These are phyloP conservation scores for Fraxinus xanthoxyloides DNA, from an alignment of 305 asterid species.

Conservation along the genomic window DNA sequence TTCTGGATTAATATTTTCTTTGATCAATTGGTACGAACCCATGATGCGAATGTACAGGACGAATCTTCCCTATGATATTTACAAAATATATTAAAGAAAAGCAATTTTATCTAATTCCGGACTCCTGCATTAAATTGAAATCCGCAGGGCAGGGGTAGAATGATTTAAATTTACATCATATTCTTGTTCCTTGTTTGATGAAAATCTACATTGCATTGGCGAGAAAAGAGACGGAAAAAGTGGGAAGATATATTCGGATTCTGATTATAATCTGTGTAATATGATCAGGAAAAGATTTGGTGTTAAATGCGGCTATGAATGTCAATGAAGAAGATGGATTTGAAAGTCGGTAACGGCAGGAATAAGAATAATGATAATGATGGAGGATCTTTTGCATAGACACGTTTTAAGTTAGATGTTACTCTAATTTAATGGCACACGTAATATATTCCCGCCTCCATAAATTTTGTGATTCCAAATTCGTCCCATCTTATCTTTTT, in stretches of 20 bases:
- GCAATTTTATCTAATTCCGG: neutral
- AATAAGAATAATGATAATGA: neutral
- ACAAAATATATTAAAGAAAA: neutral
- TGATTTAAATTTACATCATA: neutral
- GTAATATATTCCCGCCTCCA: neutral
- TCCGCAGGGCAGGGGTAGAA: neutral
- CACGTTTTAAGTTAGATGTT: neutral
- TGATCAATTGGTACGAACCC: constrained; percentile 24
- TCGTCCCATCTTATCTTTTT: neutral
- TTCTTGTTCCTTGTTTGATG: neutral
- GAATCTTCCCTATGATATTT: neutral
- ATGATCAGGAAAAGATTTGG: neutral
- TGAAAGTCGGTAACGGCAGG: neutral
- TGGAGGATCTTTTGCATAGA: neutral
- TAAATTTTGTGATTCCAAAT: neutral
- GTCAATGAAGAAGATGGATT: neutral
- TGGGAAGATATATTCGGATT: neutral
- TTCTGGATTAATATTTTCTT: constrained; percentile 16
- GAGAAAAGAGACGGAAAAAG: neutral
- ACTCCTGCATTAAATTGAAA: neutral
- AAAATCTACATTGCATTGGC: neutral
- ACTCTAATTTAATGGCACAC: neutral
- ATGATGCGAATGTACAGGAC: neutral
- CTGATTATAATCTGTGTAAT: neutral
- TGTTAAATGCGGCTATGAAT: neutral